A percentile compares a stretch with the other conserved stretches of the same genome.
Conservation (phyloP, 2,329 filamentous ascomycete genomes). For the Hymenoscyphus occultus region DNA sequence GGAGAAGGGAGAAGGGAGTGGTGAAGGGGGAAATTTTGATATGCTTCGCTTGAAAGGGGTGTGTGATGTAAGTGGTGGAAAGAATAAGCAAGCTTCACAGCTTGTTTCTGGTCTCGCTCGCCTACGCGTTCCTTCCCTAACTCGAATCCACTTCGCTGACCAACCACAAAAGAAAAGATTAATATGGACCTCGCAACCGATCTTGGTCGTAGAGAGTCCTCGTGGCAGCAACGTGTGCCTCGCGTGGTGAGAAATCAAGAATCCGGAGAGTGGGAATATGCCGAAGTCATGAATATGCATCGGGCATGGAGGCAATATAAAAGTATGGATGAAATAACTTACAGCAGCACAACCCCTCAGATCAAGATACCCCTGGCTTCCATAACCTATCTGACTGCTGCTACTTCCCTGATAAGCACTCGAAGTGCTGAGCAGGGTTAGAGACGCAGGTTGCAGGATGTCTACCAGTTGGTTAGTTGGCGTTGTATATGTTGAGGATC, state of each 20-base stretch:
- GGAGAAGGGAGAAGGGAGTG: not conserved
- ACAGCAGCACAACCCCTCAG: not conserved
- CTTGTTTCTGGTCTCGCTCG: too few relatives aligned
- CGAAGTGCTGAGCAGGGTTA: not conserved
- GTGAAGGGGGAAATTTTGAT: too few relatives aligned
- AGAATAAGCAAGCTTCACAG: too few relatives aligned
- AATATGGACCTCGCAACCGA: too few relatives aligned
- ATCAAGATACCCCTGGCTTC: not conserved
- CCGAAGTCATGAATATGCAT: not conserved
- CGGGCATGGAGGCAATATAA: not conserved
- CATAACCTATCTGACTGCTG: not conserved
- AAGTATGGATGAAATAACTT: not conserved
- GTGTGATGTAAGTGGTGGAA: too few relatives aligned
- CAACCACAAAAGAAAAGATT: too few relatives aligned
- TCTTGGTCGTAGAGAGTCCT: too few relatives aligned
- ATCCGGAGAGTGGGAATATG: not conserved
- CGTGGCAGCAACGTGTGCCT: too few relatives aligned
- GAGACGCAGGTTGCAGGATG: not conserved
- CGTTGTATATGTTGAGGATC: not conserved
- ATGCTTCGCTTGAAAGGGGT: too few relatives aligned
- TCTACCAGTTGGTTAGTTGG: not conserved
- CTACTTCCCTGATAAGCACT: not conserved
- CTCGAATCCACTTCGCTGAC: too few relatives aligned
- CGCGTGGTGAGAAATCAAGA: not conserved
- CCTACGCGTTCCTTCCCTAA: too few relatives aligned